Evolutionary conservation across 2,329 filamentous ascomycete species (phyloP).

Genomic region (Sphaerulina musiva): DNA sequence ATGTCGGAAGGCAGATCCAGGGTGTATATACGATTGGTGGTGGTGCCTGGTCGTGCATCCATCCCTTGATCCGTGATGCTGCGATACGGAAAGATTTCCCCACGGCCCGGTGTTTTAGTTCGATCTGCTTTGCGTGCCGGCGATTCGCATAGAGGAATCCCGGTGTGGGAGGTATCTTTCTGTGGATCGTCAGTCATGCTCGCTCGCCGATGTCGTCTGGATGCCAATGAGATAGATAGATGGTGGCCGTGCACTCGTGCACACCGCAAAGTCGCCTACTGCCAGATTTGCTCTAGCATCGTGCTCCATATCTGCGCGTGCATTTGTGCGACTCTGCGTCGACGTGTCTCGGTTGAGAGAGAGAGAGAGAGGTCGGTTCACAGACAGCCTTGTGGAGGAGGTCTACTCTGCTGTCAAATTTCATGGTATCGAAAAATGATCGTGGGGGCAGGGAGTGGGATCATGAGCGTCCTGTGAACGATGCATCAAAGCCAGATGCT

Average conservation of each 20-base stretch:
- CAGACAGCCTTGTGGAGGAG: background rate
- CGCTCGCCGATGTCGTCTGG: conserved; percentile 12
- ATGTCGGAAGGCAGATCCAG: conserved; percentile 9
- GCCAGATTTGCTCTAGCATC: conserved; percentile 9
- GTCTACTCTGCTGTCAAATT: background rate
- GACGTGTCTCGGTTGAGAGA: background rate
- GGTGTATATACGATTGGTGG: conserved; percentile 14
- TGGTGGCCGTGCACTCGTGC: conserved; percentile 11
- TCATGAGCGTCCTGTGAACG: too few species aligned
- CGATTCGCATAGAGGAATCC: conserved; percentile 8
- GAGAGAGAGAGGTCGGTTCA: background rate
- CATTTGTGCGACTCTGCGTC: conserved; percentile 10
- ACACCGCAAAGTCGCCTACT: conserved; percentile 19
- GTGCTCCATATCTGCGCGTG: conserved; percentile 14
- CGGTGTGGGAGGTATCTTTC: background rate
- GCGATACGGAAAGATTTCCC: conserved; percentile 7
- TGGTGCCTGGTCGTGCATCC: conserved; percentile 1
- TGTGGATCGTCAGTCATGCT: conserved; percentile 11
- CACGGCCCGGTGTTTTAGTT: conserved; percentile 15
- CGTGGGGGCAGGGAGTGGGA: too few species aligned
- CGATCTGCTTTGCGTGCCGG: conserved; percentile 12
- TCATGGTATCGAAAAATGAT: too few species aligned
- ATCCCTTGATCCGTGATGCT: conserved; percentile 13
- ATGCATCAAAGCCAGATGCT: background rate
- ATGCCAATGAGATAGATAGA: conserved; percentile 1